phyloP scores from a whole-genome alignment of 208 protist genomes.

The Vickermania spadyakhi region DNA sequence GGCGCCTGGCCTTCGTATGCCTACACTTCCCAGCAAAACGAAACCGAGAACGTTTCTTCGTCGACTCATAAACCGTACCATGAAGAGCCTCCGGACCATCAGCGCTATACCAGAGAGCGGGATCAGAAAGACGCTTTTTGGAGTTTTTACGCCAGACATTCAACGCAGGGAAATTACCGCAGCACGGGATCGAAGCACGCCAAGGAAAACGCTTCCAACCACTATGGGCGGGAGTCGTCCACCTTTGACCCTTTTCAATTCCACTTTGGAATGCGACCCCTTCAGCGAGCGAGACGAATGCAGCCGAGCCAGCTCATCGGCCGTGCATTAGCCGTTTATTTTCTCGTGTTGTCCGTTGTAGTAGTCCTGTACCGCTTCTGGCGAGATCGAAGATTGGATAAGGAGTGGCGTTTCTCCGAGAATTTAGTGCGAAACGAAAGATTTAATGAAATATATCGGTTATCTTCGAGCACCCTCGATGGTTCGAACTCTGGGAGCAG shows the following conservation, averaged over 20 bases:
- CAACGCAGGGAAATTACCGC: background rate
- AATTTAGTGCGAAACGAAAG: slow-evolving; percentile 62
- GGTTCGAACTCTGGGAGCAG: too few species aligned
- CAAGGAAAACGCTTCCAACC: slow-evolving; percentile 48
- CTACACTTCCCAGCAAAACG: slow-evolving; percentile 6
- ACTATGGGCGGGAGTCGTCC: background rate
- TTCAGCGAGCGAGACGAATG: slow-evolving; percentile 38
- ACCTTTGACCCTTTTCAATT: slow-evolving; percentile 36
- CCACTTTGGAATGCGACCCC: slow-evolving; percentile 6
- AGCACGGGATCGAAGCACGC: slow-evolving; percentile 8
- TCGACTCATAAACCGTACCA: slow-evolving; percentile 30
- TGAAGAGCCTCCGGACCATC: slow-evolving; percentile 22
- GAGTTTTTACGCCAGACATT: slow-evolving; percentile 22
- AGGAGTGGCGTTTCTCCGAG: slow-evolving; percentile 77
- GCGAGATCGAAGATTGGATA: slow-evolving; percentile 60
- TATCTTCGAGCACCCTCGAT: too few species aligned
- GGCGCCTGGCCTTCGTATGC: slow-evolving; percentile 11
- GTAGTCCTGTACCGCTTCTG: slow-evolving; percentile 50
- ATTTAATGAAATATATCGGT: slow-evolving; percentile 66
- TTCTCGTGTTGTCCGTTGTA: slow-evolving; percentile 41
- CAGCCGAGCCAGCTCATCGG: slow-evolving; percentile 32
- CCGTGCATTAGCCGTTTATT: slow-evolving; percentile 52
- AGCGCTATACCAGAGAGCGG: slow-evolving; percentile 19
- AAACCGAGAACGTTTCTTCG: background rate
- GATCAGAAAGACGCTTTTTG: slow-evolving; percentile 30